Evolutionary conservation across 2,329 filamentous ascomycete species (phyloP).

Genomic region (Ramichloridium luteum): DNA sequence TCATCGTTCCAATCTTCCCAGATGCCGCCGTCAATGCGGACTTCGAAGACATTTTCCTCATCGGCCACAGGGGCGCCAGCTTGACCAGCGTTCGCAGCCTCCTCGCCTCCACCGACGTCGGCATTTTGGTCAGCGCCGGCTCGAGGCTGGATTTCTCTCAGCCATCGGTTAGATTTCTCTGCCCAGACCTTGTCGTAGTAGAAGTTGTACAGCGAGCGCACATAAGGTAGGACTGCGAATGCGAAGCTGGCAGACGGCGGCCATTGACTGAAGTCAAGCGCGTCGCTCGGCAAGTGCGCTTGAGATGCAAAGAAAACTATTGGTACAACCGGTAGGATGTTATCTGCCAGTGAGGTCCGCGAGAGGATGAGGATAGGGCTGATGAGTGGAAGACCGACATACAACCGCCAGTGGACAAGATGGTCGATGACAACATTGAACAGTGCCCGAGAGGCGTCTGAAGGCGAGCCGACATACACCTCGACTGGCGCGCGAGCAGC

Average conservation of each 20-base stretch:
- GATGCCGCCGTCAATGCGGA: constrained; percentile 28
- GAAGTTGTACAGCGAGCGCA: constrained; percentile 51
- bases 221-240: constrained; percentile 53
- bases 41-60: constrained; percentile 23
- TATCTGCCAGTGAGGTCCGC: constrained; percentile 51
- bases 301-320: constrained; percentile 48
- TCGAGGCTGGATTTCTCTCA: constrained; percentile 50
- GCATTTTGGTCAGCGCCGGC: constrained; percentile 21
- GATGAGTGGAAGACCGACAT: constrained; percentile 54
- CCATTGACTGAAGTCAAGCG: constrained; percentile 46
- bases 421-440: constrained; percentile 15
- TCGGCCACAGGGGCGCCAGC: constrained; percentile 7
- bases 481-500: constrained; percentile 15
- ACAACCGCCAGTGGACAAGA: constrained; percentile 37
- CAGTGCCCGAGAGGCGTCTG: constrained; percentile 8
- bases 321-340: constrained; percentile 50
- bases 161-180: constrained; percentile 47
- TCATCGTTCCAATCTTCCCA: constrained; percentile 32
- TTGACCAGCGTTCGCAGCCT: constrained; percentile 8
- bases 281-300: constrained; percentile 30
- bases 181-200: constrained; percentile 49
- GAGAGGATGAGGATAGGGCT: constrained; percentile 56
- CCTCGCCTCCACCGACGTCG: constrained; percentile 13
- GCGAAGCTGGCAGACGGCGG: constrained; percentile 54
- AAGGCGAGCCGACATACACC: constrained; percentile 11